Conservation (phyloP, 441 rosid genomes). For the Syzygium syzygioides region DNA sequence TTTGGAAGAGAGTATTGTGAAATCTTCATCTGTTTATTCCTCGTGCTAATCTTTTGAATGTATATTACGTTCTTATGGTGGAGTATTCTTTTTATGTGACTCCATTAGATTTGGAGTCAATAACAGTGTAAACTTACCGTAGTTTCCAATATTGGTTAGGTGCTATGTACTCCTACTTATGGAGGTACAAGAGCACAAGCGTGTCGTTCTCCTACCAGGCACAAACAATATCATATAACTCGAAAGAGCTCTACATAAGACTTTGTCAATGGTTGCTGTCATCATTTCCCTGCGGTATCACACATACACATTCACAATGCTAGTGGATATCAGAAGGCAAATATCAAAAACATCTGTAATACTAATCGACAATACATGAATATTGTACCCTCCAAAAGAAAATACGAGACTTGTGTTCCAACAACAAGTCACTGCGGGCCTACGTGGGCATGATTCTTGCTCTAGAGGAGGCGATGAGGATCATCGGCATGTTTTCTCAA, state of each 20-base stretch:
- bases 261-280: neutral
- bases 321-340: neutral
- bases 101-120: neutral
- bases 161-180: neutral
- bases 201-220: neutral
- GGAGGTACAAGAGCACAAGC: neutral
- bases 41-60: neutral
- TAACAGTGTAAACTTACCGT: neutral
- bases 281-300: neutral
- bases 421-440: neutral
- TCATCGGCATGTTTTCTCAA: neutral
- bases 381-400: neutral
- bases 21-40: neutral
- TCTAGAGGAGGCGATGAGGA: neutral
- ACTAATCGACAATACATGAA: neutral
- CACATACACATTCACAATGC: neutral
- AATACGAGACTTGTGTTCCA: neutral
- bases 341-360: neutral
- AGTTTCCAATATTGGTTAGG: neutral
- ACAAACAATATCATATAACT: neutral
- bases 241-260: neutral
- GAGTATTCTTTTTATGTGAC: neutral
- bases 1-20: neutral
- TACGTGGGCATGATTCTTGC: neutral
- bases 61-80: neutral